Percentiles rank a stretch among this genome's conserved stretches.
These are phyloP conservation scores for Rhododendron ferrugineum DNA, from an alignment of 148 eudicot genomes.

Conservation along the genomic window DNA sequence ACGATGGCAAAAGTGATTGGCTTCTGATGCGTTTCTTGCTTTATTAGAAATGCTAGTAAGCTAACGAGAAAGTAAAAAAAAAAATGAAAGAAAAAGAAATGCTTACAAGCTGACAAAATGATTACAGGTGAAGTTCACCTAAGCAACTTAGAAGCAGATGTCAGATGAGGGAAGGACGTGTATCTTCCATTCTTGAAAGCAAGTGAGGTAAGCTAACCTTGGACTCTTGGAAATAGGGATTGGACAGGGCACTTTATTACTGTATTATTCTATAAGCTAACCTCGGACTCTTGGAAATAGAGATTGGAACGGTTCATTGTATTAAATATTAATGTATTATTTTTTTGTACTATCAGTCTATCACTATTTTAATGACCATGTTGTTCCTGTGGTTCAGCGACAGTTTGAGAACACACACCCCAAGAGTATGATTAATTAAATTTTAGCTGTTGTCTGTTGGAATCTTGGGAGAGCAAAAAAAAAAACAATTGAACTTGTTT, in stretches of 20 bases:
- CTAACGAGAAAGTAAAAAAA: neutral
- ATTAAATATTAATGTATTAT: too few relatives aligned
- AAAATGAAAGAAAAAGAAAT: neutral
- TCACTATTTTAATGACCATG: neutral
- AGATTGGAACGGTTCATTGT: neutral
- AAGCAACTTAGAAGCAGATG: neutral
- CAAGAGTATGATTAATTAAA: neutral
- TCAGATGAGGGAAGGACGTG: neutral
- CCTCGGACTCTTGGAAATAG: neutral
- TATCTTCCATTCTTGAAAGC: neutral
- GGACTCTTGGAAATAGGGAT: neutral
- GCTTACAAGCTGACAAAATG: neutral
- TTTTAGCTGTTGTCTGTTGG: neutral
- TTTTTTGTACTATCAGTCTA: too few relatives aligned
- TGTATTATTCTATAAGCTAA: neutral
- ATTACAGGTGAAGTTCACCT: neutral
- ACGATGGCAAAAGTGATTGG: neutral
- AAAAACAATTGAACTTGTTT: neutral
- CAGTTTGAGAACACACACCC: neutral
- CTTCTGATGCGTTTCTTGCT: constrained; percentile 3
- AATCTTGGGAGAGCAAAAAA: neutral
- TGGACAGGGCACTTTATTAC: neutral
- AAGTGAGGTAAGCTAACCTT: neutral
- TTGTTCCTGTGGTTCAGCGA: neutral
- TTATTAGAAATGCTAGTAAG: neutral